These are phyloP conservation scores for Taiwanofungus camphoratus DNA, from an alignment of 1,284 basidiomycete genomes.

Conservation along the genomic window DNA sequence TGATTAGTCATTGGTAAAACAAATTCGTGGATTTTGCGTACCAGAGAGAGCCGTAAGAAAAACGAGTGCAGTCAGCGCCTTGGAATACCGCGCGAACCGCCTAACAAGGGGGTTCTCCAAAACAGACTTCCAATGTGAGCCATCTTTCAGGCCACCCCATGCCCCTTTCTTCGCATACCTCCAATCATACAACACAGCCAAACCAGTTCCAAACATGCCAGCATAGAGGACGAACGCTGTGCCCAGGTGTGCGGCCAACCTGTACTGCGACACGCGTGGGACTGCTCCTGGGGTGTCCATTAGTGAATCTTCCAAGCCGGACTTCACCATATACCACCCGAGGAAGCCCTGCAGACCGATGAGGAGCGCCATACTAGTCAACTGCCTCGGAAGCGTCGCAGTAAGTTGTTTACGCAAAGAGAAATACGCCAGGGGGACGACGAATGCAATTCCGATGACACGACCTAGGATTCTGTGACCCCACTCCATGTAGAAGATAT, in stretches of 20 bases:
- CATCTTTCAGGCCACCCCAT: slow-evolving; percentile 38
- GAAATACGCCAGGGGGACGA: slow-evolving; percentile 80
- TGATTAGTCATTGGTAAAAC: slow-evolving; percentile 3
- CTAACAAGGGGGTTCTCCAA: slow-evolving; percentile 53
- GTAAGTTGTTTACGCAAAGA: slow-evolving; percentile 63
- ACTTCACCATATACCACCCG: slow-evolving; percentile 99
- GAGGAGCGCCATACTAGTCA: slow-evolving; percentile 70
- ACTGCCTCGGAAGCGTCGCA: slow-evolving; percentile 52
- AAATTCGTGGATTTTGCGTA: slow-evolving; percentile 26
- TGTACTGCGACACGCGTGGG: slow-evolving; percentile 94
- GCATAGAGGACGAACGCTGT: slow-evolving; percentile 88
- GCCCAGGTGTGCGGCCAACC: slow-evolving; percentile 91
- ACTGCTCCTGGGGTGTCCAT: slow-evolving; percentile 79
- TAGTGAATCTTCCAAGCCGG: slow-evolving; percentile 82
- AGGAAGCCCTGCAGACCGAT: slow-evolving; percentile 89
- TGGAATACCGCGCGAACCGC: slow-evolving; percentile 56
- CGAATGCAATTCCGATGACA: slow-evolving; percentile 79
- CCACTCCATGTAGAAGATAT: slow-evolving; percentile 99
- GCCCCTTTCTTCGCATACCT: slow-evolving; percentile 50
- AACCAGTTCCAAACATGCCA: slow-evolving; percentile 85
- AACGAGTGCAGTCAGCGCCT: slow-evolving; percentile 68
- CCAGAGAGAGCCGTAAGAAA: slow-evolving; percentile 89
- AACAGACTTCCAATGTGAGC: slow-evolving; percentile 42
- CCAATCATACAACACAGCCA: slow-evolving; percentile 79
- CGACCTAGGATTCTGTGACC: slow-evolving; percentile 92